A percentile compares a stretch with the other conserved stretches of the same genome.
Evolutionary conservation across 2,329 filamentous ascomycete genomes (phyloP).

Genomic region (Cladophialophora chaetospira): DNA sequence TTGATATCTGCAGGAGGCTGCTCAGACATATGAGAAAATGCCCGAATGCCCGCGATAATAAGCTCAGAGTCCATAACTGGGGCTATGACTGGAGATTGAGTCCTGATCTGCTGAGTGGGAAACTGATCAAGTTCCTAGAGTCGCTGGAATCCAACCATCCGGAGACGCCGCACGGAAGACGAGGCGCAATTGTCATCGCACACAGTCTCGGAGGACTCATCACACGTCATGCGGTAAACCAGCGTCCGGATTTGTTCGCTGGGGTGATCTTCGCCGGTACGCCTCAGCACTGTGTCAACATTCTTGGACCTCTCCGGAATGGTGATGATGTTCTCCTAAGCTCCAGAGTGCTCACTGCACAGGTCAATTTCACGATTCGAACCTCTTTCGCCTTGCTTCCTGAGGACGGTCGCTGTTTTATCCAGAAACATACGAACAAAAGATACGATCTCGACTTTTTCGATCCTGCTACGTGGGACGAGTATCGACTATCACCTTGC

Average conservation of each 20-base stretch:
- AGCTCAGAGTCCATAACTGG: slow-evolving; percentile 80
- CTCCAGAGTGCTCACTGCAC: slow-evolving; percentile 83
- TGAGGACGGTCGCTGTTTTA: slow-evolving; percentile 82
- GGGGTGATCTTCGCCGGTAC: slow-evolving; percentile 84
- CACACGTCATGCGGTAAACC: slow-evolving; percentile 83
- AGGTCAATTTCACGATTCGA: slow-evolving; percentile 89
- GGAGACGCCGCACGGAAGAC: slow-evolving; percentile 52
- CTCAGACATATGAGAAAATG: slow-evolving; percentile 75
- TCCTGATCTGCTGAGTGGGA: slow-evolving; percentile 71
- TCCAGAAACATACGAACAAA: slow-evolving; percentile 78
- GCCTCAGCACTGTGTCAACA: slow-evolving; percentile 85
- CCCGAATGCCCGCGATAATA: slow-evolving; percentile 71
- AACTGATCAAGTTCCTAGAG: slow-evolving; percentile 73
- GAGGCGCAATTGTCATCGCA: slow-evolving; percentile 78
- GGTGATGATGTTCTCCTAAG: slow-evolving; percentile 91
- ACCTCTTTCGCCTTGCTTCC: slow-evolving; percentile 84
- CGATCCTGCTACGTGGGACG: slow-evolving; percentile 75
- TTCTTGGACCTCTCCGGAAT: slow-evolving; percentile 83
- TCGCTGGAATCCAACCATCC: slow-evolving; percentile 72
- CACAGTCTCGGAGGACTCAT: slow-evolving; percentile 87
- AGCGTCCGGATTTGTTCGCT: slow-evolving; percentile 78
- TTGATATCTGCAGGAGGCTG: slow-evolving; percentile 82
- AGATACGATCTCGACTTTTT: slow-evolving; percentile 85
- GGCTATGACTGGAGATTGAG: slow-evolving; percentile 94
- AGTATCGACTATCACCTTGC: slow-evolving; percentile 76